Evolutionary conservation across 148 eudicot species (phyloP).

Genomic region (Fagopyrum homotropicum): DNA sequence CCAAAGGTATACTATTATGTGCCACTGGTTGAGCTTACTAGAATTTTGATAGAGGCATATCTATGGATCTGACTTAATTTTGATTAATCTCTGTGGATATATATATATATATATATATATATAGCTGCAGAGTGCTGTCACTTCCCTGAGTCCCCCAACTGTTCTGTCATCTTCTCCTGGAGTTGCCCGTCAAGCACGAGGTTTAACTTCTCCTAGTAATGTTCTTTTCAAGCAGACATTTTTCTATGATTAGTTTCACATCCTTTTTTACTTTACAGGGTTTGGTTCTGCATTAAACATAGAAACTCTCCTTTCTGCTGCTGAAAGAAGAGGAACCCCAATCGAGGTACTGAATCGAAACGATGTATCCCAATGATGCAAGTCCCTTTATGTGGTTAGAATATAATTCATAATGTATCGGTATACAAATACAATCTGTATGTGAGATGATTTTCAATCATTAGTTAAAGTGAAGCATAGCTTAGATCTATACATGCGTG

Average conservation of each 20-base stretch:
- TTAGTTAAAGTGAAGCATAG: not conserved
- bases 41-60: not conserved
- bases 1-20: slow-evolving; percentile 40
- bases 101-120: not conserved
- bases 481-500: not conserved
- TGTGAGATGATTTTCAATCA: no score
- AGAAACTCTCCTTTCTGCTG: slow-evolving; percentile 97
- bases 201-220: slow-evolving; percentile 61
- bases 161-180: slow-evolving; percentile 54
- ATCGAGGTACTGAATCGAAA: slow-evolving; percentile 48
- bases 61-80: not conserved
- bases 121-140: slow-evolving; percentile 49
- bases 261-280: slow-evolving; percentile 33
- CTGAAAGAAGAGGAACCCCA: slow-evolving; percentile 85
- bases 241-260: not conserved
- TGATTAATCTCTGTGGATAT: not conserved
- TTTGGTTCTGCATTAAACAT: slow-evolving; percentile 94
- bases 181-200: slow-evolving; percentile 51
- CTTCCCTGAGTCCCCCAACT: slow-evolving; percentile 25
- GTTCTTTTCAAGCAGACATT: not conserved
- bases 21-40: not conserved
- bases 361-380: not conserved
- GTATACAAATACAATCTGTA: no score
- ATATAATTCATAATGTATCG: not conserved
- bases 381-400: not conserved